Percentiles rank a stretch among this genome's conserved stretches.
Evolutionary conservation across 768 basidiomycete species (phyloP).

Genomic region (Termitomyces sp.): DNA sequence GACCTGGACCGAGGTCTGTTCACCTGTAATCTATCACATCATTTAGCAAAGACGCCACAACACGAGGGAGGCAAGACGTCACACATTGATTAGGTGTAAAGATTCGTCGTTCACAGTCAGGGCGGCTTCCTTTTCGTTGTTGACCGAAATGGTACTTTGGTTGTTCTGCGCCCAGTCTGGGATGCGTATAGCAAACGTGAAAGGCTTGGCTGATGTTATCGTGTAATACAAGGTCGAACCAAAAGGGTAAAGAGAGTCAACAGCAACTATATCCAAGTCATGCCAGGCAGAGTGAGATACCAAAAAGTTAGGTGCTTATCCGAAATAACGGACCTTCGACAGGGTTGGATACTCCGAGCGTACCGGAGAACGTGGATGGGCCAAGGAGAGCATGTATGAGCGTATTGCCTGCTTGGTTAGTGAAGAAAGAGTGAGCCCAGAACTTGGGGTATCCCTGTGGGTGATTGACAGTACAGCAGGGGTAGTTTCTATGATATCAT

Average conservation of each 20-base stretch:
- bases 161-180: conserved; percentile 32
- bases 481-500: conserved; percentile 27
- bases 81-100: conserved; percentile 28
- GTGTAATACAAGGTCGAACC: conserved; percentile 17
- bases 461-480: conserved; percentile 39
- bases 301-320: neutral
- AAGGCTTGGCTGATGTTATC: conserved; percentile 23
- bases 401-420: conserved; percentile 21
- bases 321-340: conserved; percentile 23
- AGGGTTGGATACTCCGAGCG: conserved; percentile 23
- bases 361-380: conserved; percentile 30
- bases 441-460: conserved; percentile 36
- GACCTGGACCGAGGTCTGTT: conserved; percentile 24
- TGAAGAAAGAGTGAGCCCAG: conserved; percentile 35
- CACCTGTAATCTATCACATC: conserved; percentile 15
- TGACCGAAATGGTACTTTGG: conserved; percentile 28
- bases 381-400: conserved; percentile 33
- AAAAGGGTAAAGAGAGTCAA: conserved; percentile 30
- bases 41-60: neutral
- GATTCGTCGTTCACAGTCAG: conserved; percentile 23
- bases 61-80: neutral
- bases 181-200: conserved; percentile 32
- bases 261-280: conserved; percentile 19
- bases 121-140: conserved; percentile 13
- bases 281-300: neutral